Conservation (phyloP, 345 rosid species). For the Arabidopsis arenosa region DNA sequence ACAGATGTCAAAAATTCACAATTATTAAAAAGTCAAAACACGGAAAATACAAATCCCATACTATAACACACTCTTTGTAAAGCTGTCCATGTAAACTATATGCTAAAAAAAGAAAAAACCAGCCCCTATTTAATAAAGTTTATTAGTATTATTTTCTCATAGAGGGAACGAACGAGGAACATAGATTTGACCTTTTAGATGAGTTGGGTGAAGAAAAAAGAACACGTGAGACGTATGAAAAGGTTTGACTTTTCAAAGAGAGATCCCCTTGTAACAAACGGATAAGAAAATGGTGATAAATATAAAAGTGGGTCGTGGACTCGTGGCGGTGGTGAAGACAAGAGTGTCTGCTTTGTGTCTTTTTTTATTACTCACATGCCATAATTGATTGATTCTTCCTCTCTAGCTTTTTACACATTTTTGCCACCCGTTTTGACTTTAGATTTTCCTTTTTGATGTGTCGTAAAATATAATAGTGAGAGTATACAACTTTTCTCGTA, state of each 20-base stretch:
- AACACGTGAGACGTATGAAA: constrained; percentile 34
- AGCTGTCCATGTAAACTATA: constrained; percentile 4
- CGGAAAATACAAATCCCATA: constrained; percentile 51
- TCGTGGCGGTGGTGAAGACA: constrained; percentile 38
- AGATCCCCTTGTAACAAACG: constrained; percentile 25
- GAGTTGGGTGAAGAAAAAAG: constrained; percentile 25
- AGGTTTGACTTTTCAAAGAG: constrained; percentile 54
- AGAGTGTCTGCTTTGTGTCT: constrained; percentile 17
- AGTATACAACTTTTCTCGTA: not conserved
- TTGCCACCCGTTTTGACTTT: constrained; percentile 40
- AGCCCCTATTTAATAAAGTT: constrained; percentile 21
- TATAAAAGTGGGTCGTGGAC: constrained; percentile 26
- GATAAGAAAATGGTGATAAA: constrained; percentile 39
- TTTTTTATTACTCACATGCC: constrained; percentile 35
- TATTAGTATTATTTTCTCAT: constrained; percentile 1
- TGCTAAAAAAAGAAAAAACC: constrained; percentile 22
- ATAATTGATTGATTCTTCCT: constrained; percentile 31
- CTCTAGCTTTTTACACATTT: not conserved
- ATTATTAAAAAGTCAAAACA: constrained; percentile 60
- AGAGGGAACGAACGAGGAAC: constrained; percentile 40
- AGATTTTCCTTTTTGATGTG: not conserved
- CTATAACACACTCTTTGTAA: constrained; percentile 6
- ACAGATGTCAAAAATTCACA: constrained; percentile 11
- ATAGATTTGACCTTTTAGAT: constrained; percentile 39
- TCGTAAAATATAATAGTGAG: not conserved